Percentiles rank a stretch among this genome's conserved stretches.
Evolutionary conservation across 352 stramenopile genomes (phyloP).

Genomic region (Elongisporangium undulatum): DNA sequence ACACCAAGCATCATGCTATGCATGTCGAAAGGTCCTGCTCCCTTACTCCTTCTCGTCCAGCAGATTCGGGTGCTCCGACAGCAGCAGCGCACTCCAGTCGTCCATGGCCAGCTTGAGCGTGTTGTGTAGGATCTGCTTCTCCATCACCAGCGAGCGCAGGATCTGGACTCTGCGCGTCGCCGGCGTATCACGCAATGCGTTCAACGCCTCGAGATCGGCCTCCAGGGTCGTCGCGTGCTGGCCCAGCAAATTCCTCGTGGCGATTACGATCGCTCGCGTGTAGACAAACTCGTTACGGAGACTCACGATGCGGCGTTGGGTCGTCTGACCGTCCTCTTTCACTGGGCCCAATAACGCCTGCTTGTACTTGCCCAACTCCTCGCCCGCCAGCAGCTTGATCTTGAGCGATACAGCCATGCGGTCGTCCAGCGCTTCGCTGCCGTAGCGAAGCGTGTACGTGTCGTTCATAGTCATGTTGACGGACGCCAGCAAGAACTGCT

Average conservation of each 20-base stretch:
- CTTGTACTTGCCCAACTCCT: slow-evolving; percentile 23
- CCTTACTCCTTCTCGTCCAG: slow-evolving; percentile 18
- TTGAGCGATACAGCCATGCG: slow-evolving; percentile 28
- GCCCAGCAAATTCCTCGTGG: slow-evolving; percentile 30
- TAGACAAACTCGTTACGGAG: slow-evolving; percentile 49
- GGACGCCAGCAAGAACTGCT: slow-evolving; percentile 28
- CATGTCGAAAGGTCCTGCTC: neutral
- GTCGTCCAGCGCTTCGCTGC: slow-evolving; percentile 7
- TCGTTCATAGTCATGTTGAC: slow-evolving; percentile 40
- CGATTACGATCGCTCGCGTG: slow-evolving; percentile 33
- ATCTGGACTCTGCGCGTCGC: slow-evolving; percentile 26
- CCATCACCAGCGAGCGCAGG: slow-evolving; percentile 37
- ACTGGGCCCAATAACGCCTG: slow-evolving; percentile 16
- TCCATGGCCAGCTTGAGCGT: slow-evolving; percentile 35
- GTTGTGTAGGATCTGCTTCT: slow-evolving; percentile 59
- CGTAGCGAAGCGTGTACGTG: slow-evolving; percentile 29
- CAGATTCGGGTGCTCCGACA: slow-evolving; percentile 38
- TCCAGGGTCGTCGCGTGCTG: slow-evolving; percentile 34
- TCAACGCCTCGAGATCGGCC: slow-evolving; percentile 17
- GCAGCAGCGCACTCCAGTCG: slow-evolving; percentile 43
- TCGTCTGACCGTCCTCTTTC: slow-evolving; percentile 5
- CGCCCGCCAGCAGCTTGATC: slow-evolving; percentile 36
- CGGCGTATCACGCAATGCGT: slow-evolving; percentile 3
- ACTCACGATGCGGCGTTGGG: slow-evolving; percentile 20
- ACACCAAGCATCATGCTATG: neutral